phyloP scores from a whole-genome alignment of 768 basidiomycete genomes.

The Hydnum rufescens region DNA sequence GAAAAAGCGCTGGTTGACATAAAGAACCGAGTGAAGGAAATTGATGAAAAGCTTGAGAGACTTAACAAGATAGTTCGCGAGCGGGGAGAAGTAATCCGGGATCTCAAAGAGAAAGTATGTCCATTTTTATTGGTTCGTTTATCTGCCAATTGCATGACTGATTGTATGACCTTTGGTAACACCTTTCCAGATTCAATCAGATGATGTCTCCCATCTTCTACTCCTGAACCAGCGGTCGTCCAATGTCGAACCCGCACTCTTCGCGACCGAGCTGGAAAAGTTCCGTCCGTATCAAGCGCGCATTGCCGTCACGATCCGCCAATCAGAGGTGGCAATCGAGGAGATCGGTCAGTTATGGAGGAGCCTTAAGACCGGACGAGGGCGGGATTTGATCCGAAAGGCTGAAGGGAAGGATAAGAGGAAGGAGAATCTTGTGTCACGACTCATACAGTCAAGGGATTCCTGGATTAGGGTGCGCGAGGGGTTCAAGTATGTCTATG shows the following conservation, averaged over 20 bases:
- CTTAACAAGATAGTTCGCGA: conserved; percentile 72
- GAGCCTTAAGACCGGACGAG: conserved; percentile 44
- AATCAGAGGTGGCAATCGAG: conserved; percentile 51
- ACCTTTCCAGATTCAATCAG: conserved; percentile 56
- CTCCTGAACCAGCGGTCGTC: conserved; percentile 76
- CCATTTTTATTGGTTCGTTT: background rate
- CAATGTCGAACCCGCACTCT: conserved; percentile 68
- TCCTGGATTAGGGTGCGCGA: conserved; percentile 73
- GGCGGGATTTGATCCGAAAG: conserved; percentile 54
- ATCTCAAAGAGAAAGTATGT: conserved; percentile 83
- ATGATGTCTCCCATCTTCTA: conserved; percentile 90
- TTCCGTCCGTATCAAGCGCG: conserved; percentile 82
- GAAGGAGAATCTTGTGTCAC: conserved; percentile 51
- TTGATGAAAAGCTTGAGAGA: conserved; percentile 58
- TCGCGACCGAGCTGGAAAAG: conserved; percentile 88
- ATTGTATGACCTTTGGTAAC: conserved; percentile 1
- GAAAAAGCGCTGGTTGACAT: conserved; percentile 46
- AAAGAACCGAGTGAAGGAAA: conserved; percentile 41
- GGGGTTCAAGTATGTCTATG: conserved; percentile 41
- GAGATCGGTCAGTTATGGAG: conserved; percentile 64
- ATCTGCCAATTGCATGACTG: too few species aligned
- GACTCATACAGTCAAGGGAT: conserved; percentile 60
- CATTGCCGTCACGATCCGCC: conserved; percentile 53
- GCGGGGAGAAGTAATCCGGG: conserved; percentile 69
- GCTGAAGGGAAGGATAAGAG: conserved; percentile 68